Percentiles rank a stretch among this genome's conserved stretches.
Evolutionary conservation across 345 rosid genomes (phyloP).

Genomic region (Aquilaria yunnanensis): DNA sequence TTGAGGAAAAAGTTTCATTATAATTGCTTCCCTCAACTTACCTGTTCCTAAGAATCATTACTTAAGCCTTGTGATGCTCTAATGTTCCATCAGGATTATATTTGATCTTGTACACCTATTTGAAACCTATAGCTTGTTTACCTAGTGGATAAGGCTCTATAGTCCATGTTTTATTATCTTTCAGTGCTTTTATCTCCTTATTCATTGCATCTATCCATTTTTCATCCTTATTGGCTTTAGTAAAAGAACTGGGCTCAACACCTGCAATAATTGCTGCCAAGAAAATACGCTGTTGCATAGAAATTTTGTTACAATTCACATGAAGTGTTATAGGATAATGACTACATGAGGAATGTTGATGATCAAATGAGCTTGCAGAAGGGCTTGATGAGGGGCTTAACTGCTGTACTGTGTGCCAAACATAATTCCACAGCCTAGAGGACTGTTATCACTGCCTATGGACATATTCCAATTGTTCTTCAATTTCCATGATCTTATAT

Average conservation of each 20-base stretch:
- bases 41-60: not conserved
- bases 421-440: not conserved
- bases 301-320: not conserved
- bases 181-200: not conserved
- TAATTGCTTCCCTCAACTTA: too few relatives aligned
- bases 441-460: too few relatives aligned
- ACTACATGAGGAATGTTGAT: not conserved
- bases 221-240: not conserved
- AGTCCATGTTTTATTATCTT: conserved; percentile 7
- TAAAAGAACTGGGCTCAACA: not conserved
- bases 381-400: not conserved
- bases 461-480: not conserved
- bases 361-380: not conserved
- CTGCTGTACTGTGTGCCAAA: not conserved
- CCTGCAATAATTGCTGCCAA: not conserved
- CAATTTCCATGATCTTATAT: too few relatives aligned
- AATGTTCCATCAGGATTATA: conserved; percentile 3
- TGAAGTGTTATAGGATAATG: not conserved
- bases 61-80: too few relatives aligned
- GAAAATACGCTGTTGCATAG: not conserved
- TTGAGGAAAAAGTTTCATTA: too few relatives aligned
- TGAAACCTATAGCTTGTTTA: not conserved
- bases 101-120: conserved; percentile 13
- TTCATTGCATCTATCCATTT: not conserved
- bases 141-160: not conserved